Conservation (phyloP, 106 monocot genomes). For the Platanthera guangdongensis region DNA sequence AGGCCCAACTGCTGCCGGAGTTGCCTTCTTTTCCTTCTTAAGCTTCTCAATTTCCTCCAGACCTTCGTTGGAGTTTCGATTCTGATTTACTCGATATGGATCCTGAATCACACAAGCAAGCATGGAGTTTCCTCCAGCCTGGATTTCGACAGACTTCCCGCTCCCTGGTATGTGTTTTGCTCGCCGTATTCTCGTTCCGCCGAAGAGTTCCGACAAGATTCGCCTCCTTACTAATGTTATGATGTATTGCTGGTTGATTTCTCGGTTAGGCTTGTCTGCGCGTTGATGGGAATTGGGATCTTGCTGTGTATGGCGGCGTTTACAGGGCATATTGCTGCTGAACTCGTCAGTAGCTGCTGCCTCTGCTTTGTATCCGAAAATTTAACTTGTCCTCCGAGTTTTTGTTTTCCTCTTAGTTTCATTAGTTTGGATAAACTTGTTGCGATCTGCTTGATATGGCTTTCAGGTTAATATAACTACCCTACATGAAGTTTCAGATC, state of each 20-base stretch:
- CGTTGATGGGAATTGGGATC: constrained; percentile 51
- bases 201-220: background rate
- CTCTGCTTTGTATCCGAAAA: constrained; percentile 69
- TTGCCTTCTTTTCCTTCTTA: constrained; percentile 49
- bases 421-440: background rate
- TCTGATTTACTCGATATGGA: constrained; percentile 57
- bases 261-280: constrained; percentile 51
- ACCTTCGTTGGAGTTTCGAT: constrained; percentile 58
- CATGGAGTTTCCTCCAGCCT: constrained; percentile 10
- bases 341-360: constrained; percentile 49
- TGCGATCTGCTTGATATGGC: background rate
- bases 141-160: constrained; percentile 40
- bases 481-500: too few species aligned
- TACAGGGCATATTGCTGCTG: constrained; percentile 65
- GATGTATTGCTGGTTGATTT: background rate
- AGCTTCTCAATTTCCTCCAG: constrained; percentile 73
- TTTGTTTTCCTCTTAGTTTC: background rate
- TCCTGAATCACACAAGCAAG: constrained; percentile 32
- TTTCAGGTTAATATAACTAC: too few species aligned
- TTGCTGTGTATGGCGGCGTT: constrained; percentile 52
- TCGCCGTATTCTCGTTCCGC: background rate
- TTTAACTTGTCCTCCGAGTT: background rate
- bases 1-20: constrained; percentile 21
- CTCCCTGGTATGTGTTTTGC: constrained; percentile 40
- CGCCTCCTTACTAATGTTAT: background rate